Evolutionary conservation across 768 basidiomycete species (phyloP), one percentile per base, ranked within the genome.

Genomic region (Boletus vermiculosoides): DNA sequence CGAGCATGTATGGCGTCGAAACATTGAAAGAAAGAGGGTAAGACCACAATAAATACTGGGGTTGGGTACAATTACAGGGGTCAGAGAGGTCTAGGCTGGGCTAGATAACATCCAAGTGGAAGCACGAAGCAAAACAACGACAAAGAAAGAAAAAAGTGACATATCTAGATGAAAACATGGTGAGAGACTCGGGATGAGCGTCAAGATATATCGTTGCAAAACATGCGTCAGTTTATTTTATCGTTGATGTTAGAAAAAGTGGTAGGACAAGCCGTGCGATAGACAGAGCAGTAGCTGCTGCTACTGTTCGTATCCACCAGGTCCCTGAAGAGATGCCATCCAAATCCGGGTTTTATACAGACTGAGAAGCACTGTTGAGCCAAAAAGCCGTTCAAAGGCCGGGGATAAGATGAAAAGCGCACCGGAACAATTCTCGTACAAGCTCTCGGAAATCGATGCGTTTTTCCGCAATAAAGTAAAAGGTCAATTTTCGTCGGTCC

Each of bases 401-500:
- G 12, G 41, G 13, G 10, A 23, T 4, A 40, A 13, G 4, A 30
- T 20, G 34, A 50, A 18, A 12, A 18, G 31, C 62, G 50, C 59
- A 92, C 88, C 94, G 81, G 81, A 97, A 97, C 45, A 96, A 77
- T 73, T 97, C 94, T 68, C 93, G 85, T 39, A 98, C 95, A 61
- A 98, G 84, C 73, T 98, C 95, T 65, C 96, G 84, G 76, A 98
- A 97, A 73, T 94, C 92, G 66, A 98, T 95, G 63, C 96, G 79
- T 73, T 93, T 94, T 64, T 97, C 94, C 52, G 96, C 94, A 57
- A 95, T 78, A 72, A 97, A 99, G 77, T 98, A 98, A 78, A 98
- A 98, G 0, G 96, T 98, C 59, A 99, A 75, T 77, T 98, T 98
- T 71, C 94, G 91, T 56, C 96, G 90, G 74, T 99, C 96, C 93